Conservation (phyloP, 192 early-diverging fungal genomes). For the Mortierella claussenii region DNA sequence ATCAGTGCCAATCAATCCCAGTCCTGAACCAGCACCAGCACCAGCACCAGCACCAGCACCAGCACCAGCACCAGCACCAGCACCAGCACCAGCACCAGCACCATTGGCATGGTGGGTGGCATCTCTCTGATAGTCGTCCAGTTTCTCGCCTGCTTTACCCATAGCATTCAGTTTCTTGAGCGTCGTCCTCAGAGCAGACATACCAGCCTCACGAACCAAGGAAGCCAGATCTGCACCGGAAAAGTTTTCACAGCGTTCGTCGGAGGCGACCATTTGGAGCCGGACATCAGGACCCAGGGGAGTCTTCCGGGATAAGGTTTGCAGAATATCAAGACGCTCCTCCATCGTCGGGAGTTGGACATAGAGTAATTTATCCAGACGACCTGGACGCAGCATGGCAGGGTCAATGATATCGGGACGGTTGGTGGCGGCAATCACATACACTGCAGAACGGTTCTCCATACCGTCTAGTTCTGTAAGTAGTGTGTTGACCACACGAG, state of each 20-base stretch:
- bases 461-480: constrained; percentile 98
- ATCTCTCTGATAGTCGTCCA: constrained; percentile 27
- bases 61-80: constrained; percentile 15
- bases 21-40: not conserved
- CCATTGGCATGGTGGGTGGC: not conserved
- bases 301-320: constrained; percentile 80
- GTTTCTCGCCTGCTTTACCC: constrained; percentile 54
- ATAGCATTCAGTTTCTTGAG: constrained; percentile 53
- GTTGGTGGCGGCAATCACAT: constrained; percentile 98
- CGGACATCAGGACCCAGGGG: constrained; percentile 74
- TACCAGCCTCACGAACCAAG: constrained; percentile 82
- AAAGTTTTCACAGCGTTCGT: constrained; percentile 75
- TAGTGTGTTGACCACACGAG: constrained; percentile 96
- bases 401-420: constrained; percentile 98
- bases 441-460: constrained; percentile 88
- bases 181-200: constrained; percentile 76
- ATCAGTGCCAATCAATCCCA: constrained; percentile 15
- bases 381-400: constrained; percentile 97
- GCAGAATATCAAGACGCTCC: constrained; percentile 89
- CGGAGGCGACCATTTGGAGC: constrained; percentile 66
- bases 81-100: not conserved
- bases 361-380: constrained; percentile 97
- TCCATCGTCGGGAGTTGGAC: constrained; percentile 87
- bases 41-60: not conserved
- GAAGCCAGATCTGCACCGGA: constrained; percentile 84